Percentiles rank a stretch among this genome's conserved stretches.
Conservation (phyloP, 352 stramenopile genomes). For the Poterioochromonas sp. region DNA sequence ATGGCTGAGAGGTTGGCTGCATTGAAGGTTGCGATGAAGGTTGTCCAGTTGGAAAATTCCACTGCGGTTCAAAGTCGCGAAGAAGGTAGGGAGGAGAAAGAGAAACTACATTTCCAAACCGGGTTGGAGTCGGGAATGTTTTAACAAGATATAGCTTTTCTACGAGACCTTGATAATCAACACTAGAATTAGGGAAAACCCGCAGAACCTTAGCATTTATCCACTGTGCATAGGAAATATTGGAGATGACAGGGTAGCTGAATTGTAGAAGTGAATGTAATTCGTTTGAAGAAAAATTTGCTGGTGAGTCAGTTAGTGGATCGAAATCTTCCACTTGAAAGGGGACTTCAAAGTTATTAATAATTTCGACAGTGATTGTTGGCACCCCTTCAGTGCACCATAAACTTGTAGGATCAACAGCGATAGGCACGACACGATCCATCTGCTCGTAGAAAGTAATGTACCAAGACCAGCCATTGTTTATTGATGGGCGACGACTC, state of each 20-base stretch:
- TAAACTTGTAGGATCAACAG: neutral
- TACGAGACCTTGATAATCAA: neutral
- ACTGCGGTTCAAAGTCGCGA: neutral
- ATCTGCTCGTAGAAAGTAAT: conserved; percentile 16
- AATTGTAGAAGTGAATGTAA: neutral
- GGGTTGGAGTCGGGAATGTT: neutral
- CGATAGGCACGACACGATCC: conserved; percentile 14
- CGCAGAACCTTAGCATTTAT: neutral
- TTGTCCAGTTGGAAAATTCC: conserved; percentile 5
- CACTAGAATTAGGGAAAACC: neutral
- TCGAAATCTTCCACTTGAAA: neutral
- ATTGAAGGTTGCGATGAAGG: too few species aligned
- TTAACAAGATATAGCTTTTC: neutral
- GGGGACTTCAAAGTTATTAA: neutral
- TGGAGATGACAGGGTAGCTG: neutral
- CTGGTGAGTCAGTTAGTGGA: neutral
- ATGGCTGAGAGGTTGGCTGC: too few species aligned
- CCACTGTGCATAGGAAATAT: conserved; percentile 2
- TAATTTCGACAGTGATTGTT: conserved; percentile 2
- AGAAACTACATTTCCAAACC: neutral
- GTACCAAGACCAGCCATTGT: conserved; percentile 18
- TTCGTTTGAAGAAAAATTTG: neutral
- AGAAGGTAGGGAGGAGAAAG: neutral
- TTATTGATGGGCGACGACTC: neutral
- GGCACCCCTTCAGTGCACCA: neutral